Percentiles rank a stretch among this genome's conserved stretches.
phyloP scores from a whole-genome alignment of 805 yeast species.

The Teunomyces gatunensis region DNA sequence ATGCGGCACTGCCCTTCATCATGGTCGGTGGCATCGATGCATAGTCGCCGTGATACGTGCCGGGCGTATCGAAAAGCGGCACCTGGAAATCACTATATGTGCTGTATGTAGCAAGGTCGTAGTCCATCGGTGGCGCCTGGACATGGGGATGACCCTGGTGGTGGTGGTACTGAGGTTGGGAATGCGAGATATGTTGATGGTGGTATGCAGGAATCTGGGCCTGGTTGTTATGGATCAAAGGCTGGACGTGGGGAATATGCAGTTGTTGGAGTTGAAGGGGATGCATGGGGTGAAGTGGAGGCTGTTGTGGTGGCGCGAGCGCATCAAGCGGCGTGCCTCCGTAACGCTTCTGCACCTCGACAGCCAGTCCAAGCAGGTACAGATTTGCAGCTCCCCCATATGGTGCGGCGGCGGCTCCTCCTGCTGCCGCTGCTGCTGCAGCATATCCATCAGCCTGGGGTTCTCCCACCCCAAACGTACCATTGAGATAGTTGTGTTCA shows the following conservation, averaged over 20 bases:
- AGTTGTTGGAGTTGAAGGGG: constrained; percentile 2
- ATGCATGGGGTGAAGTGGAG: constrained; percentile 1
- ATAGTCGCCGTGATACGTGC: not conserved
- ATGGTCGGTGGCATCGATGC: not conserved
- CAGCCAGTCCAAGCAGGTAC: not conserved
- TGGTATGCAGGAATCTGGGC: not conserved
- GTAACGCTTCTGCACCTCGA: not conserved
- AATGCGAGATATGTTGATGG: constrained; percentile 3
- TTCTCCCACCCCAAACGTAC: not conserved
- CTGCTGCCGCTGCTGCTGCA: not conserved
- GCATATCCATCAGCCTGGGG: not conserved
- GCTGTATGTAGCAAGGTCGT: not conserved
- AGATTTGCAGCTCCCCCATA: not conserved
- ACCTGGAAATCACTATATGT: not conserved
- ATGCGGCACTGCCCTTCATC: not conserved
- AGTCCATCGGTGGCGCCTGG: not conserved
- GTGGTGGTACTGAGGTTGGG: not conserved
- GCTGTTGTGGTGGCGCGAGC: not conserved
- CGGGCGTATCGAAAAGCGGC: not conserved
- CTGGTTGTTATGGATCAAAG: not conserved
- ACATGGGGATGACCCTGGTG: not conserved
- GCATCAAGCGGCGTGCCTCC: not conserved
- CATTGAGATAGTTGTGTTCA: constrained; percentile 3
- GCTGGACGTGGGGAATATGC: not conserved
- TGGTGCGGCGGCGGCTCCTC: not conserved